Evolutionary conservation across 371 early-diverging fungal genomes (phyloP).

Genomic region (Actinomucor elegans): DNA sequence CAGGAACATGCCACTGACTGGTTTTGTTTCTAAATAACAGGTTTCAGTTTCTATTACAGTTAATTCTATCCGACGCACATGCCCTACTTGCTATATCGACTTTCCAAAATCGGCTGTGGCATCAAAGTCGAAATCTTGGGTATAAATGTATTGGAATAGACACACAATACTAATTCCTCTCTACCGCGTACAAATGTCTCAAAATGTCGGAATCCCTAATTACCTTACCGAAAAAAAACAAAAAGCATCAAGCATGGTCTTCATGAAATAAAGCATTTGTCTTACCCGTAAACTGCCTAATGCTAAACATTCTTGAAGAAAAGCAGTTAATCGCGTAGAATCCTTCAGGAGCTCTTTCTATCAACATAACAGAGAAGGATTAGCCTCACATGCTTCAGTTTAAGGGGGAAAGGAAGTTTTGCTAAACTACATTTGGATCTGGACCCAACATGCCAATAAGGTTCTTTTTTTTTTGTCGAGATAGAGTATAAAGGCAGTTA

Average conservation of each 20-base stretch:
- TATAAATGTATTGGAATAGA: constrained; percentile 37
- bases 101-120: too few species aligned
- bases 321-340: constrained; percentile 38
- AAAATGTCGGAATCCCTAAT: constrained; percentile 76
- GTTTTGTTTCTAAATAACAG: neutral
- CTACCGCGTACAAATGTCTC: constrained; percentile 71
- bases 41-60: neutral
- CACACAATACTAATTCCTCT: constrained; percentile 71
- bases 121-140: constrained; percentile 11
- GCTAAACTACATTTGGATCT: constrained; percentile 15
- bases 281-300: constrained; percentile 22
- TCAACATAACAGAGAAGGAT: neutral
- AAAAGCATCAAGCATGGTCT: neutral
- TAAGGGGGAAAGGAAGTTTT: neutral
- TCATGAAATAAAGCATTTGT: too few species aligned
- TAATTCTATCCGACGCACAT: neutral
- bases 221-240: neutral
- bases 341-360: constrained; percentile 13
- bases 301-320: constrained; percentile 61
- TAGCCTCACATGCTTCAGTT: neutral
- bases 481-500: too few species aligned
- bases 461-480: too few species aligned
- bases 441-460: constrained; percentile 12
- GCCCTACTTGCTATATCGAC: too few species aligned
- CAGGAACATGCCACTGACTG: constrained; percentile 16